phyloP scores from a whole-genome alignment of 352 stramenopile species.

The Pythium scleroteichum region DNA sequence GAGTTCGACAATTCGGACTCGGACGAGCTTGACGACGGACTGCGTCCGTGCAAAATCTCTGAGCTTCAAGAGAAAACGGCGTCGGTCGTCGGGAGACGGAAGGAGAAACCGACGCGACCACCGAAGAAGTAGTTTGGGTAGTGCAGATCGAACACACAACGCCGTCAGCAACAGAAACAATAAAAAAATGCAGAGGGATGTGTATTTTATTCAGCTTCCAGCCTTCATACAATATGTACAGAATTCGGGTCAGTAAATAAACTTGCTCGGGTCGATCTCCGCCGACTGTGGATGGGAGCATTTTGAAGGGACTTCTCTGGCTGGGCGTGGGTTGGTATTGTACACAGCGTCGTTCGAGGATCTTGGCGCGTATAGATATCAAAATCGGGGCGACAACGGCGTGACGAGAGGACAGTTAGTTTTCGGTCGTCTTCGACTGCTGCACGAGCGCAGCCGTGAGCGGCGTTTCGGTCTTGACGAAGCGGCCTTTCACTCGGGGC shows the following conservation, averaged over 20 bases:
- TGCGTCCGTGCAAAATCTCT: constrained; percentile 70
- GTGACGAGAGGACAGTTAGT: constrained; percentile 1
- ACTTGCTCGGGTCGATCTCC: background rate
- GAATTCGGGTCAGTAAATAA: background rate
- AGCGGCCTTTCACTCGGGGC: constrained; percentile 75
- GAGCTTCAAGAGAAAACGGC: constrained; percentile 84
- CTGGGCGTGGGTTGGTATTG: constrained; percentile 1
- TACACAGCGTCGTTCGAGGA: constrained; percentile 9
- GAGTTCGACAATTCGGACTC: constrained; percentile 78
- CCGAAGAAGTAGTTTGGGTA: constrained; percentile 27
- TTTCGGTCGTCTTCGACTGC: constrained; percentile 27
- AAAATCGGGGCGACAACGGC: constrained; percentile 14
- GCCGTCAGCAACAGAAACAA: background rate
- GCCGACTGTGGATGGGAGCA: background rate
- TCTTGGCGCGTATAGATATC: constrained; percentile 22
- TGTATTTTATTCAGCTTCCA: constrained; percentile 3
- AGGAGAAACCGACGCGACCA: constrained; percentile 57
- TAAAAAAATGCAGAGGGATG: background rate
- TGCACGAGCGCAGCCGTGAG: constrained; percentile 66
- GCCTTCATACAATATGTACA: constrained; percentile 10
- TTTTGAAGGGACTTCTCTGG: background rate
- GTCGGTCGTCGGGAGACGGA: constrained; percentile 53
- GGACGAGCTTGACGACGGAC: constrained; percentile 67
- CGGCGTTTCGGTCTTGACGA: constrained; percentile 81
- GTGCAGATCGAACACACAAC: background rate